Base-by-base conservation (phyloP, 805 yeast species). In the Isabelozyma pseudorhagii region DNA sequence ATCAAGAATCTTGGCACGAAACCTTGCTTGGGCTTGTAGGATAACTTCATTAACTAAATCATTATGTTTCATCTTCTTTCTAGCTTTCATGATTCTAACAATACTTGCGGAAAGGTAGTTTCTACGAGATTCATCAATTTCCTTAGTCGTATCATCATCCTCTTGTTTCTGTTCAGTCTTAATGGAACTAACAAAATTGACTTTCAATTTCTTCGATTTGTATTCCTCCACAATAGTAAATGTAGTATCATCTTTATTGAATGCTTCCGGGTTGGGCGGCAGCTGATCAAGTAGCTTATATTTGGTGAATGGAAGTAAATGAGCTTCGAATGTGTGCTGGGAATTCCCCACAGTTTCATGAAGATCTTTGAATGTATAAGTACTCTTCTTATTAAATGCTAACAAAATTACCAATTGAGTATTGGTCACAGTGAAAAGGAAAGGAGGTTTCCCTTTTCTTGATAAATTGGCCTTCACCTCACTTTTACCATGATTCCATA, bases 21-120 rank as follows among this genome's bases (percentile, higher is more conserved):
- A 93, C 58, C 98, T 79, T 45, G 82, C 75, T 55, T 84, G 84
- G 3, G 96, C 83, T 64, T 90, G 96, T 52, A 89, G 87, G 59
- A 89, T 84, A 40, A 92, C 93, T 66, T 93, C 98, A 58, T 87
- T 89, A 40, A 91, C 84, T 60, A 93, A 78, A 48, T 84, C 85
- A 45, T 85, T 87, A 64, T 92, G 97, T 55, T 82, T 82, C 59
- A 89, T 74, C 42, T 77, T 78, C 66, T 91, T 88, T 62, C 97
- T 80, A 1, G 97, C 92, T 73, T 93, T 93, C 98, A 93, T 94
- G 62, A 93, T 89, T 60, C 99, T 81, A 39, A 93, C 98, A 69
- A 94, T 90, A 61, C 96, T 89, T 2, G 98, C 97, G 62, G 90
- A 89, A 59, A 94, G 75, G 70, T 85, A 85, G 62, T 87, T 83